Percentiles rank a stretch among this genome's conserved stretches.
Conservation (phyloP, 1,284 basidiomycete genomes). For the Neonothopanus nambi region DNA sequence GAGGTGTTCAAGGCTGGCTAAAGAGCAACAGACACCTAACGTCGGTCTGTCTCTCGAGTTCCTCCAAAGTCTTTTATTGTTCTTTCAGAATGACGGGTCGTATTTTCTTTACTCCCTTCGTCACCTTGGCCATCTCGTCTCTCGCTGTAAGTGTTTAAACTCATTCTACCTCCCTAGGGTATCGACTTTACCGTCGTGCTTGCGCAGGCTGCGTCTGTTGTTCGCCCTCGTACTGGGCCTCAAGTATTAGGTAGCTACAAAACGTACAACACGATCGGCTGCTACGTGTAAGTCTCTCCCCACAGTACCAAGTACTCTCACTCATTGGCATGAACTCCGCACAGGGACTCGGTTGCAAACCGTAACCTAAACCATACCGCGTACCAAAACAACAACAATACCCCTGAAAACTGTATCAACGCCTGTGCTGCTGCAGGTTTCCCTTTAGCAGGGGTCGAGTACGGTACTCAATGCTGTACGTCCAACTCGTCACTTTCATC, state of each 20-base stretch:
- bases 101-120: too few relatives aligned
- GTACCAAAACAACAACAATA: constrained; percentile 2
- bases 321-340: background rate
- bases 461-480: constrained; percentile 11
- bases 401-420: constrained; percentile 10
- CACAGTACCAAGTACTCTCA: background rate
- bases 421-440: constrained; percentile 1
- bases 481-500: background rate
- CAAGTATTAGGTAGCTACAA: background rate
- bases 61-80: too few relatives aligned
- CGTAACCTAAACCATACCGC: background rate
- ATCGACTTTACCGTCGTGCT: too few relatives aligned
- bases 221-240: too few relatives aligned
- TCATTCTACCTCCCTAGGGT: too few relatives aligned
- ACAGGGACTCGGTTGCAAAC: background rate
- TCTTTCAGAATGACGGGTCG: too few relatives aligned
- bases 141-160: too few relatives aligned
- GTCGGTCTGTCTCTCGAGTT: too few relatives aligned
- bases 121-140: too few relatives aligned
- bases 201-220: too few relatives aligned
- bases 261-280: constrained; percentile 1
- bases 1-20: too few relatives aligned
- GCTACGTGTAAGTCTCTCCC: background rate
- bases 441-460: constrained; percentile 7
- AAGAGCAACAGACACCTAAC: too few relatives aligned